Evolutionary conservation across 1,284 basidiomycete genomes (phyloP), one percentile per base, ranked within the genome.

Genomic region (Grifola frondosa): DNA sequence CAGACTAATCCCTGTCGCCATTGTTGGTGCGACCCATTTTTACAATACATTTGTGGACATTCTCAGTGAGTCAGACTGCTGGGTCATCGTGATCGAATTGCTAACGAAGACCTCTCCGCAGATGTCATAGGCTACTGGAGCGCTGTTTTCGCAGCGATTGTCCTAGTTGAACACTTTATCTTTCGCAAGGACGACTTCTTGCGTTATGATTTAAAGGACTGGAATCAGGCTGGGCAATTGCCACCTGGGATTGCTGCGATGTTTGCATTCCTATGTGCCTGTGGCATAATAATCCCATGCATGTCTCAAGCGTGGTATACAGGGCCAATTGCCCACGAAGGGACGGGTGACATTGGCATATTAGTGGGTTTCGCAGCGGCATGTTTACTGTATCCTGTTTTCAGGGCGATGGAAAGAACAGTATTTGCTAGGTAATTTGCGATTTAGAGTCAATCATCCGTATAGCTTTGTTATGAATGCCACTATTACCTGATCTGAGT

Each of bases 281-380:
- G 73, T 49, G 77, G 75, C 0, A 65, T 80, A 32, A 69, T 82
- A 33, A 64, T 82, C 7, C 78, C 75, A 13, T 79, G 71, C 49
- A 83, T 81, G 78, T 70, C 73, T 29, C 80, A 83, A 46, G 74
- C 66, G 17, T 83, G 77, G 78, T 83, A 77, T 52, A 65, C 60
- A 43, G 74, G 75, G 1, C 73, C 75, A 1, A 68, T 77, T 25
- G 74, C 76, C 28, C 50, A 37, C 25, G 47, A 46, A 8, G 71
- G 78, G 1, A 74, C 77, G 5, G 81, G 81, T 0, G 78, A 83
- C 52, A 76, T 82, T 49, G 80, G 77, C 0, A 61, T 81, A 21
- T 60, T 77, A 31, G 70, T 71, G 6, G 76, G 73, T 2, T 75
- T 74, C 42, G 61, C 63, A 12, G 65, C 71, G 7, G 68, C 70